Base-by-base conservation (phyloP, 2,329 filamentous ascomycete genomes). In the Ceratocystiopsis minuta region DNA sequence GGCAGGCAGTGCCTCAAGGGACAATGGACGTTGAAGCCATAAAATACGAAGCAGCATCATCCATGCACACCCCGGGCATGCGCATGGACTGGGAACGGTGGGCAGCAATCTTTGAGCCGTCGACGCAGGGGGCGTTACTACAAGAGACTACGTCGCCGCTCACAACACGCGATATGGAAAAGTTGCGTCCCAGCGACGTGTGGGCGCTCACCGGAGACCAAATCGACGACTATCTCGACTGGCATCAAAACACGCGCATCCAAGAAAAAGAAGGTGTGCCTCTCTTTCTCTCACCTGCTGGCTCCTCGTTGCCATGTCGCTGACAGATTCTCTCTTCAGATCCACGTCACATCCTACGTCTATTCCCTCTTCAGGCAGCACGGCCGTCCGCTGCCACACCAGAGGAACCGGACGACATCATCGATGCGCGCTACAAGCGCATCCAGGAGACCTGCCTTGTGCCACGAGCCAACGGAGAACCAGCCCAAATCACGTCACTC, bases 171-270 rank as follows among this genome's bases (percentile, higher is more conserved):
- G 51, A 54, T 6, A 55, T 57, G 28, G 50, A 53, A 20, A 48
- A 49, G 16, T 43, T 55, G 32, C 46, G 50, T 6, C 45, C 53
- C 5, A 48, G 52, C 6, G 51, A 57, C 6, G 54, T 54, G 10
- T 55, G 61, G 50, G 52, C 42, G 0, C 73, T 84, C 69, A 64
- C 64, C 2, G 60, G 65, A 14, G 56, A 61, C 10, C 71, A 79
- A 47, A 60, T 88, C 34, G 80, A 87, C 51, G 70, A 80, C 45
- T 88, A 86, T 52, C 66, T 92, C 57, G 73, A 84, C 56, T 90
- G 80, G 76, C 87, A 81, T 54, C 75, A 82, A 53, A 66, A 67
- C 44, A 78, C 68, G 37, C 82, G 75, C 6, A 32, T 51, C 6
- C 35, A 42, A 1, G 45, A 50, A 7, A 42, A 38, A 38, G 39